Evolutionary conservation across 306 rosid genomes (phyloP).

Genomic region (Rosa chinensis): DNA sequence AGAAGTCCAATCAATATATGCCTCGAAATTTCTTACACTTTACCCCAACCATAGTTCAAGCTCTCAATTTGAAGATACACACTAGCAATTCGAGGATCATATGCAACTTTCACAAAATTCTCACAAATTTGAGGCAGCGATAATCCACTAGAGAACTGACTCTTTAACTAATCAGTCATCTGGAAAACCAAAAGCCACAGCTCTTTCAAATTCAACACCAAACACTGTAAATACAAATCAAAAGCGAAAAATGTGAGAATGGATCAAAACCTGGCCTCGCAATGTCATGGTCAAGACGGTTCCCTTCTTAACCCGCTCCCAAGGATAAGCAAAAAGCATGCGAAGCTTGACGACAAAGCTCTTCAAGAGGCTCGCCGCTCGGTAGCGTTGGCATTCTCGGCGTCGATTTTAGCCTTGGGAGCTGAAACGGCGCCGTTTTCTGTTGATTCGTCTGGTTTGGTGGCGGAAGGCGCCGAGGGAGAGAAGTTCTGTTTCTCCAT

Average conservation of each 20-base stretch:
- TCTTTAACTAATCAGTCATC: constrained; percentile 81
- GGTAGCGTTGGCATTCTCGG: constrained; percentile 42
- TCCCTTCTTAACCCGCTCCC: no score
- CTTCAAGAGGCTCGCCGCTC: constrained; percentile 49
- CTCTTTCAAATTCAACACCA: not conserved
- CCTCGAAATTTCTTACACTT: constrained; percentile 89
- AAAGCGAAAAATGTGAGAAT: no score
- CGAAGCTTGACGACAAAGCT: constrained; percentile 59
- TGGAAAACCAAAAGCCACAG: constrained; percentile 10
- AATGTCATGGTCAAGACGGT: no score
- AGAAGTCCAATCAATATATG: constrained; percentile 61
- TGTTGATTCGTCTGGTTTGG: not conserved
- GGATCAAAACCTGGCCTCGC: no score
- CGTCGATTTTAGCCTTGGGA: constrained; percentile 8
- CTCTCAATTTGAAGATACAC: constrained; percentile 73
- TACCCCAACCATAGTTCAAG: constrained; percentile 93
- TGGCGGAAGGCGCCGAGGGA: constrained; percentile 46
- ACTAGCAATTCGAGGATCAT: constrained; percentile 86
- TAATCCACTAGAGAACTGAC: constrained; percentile 63
- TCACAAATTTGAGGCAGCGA: constrained; percentile 89
- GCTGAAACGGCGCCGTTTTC: not conserved
- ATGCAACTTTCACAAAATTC: constrained; percentile 78
- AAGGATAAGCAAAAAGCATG: constrained; percentile 19
- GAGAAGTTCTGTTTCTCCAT: not conserved
- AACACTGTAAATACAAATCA: not conserved